Conservation (phyloP, 2,329 filamentous ascomycete genomes). For the Hawksworthiomyces lignivorus region DNA sequence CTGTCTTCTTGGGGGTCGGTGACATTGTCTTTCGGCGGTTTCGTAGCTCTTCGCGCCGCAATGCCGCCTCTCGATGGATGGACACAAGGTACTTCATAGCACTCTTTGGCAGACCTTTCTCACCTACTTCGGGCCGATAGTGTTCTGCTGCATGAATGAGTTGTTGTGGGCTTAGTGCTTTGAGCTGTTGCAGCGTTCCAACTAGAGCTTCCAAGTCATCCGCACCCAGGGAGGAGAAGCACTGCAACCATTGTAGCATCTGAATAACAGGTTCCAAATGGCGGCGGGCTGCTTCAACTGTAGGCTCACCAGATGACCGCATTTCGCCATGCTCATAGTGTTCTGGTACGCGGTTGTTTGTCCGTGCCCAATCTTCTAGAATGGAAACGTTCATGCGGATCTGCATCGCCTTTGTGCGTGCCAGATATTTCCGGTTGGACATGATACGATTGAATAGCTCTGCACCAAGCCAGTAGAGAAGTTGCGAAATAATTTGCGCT, state of each 20-base stretch:
- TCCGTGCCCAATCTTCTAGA: slow-evolving; percentile 90
- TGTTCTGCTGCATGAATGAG: slow-evolving; percentile 86
- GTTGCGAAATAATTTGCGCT: slow-evolving; percentile 81
- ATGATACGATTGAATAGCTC: slow-evolving; percentile 98
- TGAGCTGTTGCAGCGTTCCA: slow-evolving; percentile 82
- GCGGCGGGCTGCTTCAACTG: slow-evolving; percentile 71
- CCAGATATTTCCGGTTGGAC: slow-evolving; percentile 89
- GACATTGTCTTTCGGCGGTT: slow-evolving; percentile 39
- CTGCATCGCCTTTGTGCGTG: slow-evolving; percentile 97
- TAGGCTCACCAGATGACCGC: slow-evolving; percentile 76
- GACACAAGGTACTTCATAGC: slow-evolving; percentile 79
- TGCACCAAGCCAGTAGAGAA: slow-evolving; percentile 92
- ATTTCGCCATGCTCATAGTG: slow-evolving; percentile 92
- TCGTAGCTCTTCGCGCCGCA: slow-evolving; percentile 47
- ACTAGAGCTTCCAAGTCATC: slow-evolving; percentile 86
- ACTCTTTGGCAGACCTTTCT: slow-evolving; percentile 82
- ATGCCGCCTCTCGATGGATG: slow-evolving; percentile 65
- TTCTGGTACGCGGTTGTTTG: slow-evolving; percentile 88
- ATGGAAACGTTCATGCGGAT: slow-evolving; percentile 98
- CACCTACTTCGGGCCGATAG: slow-evolving; percentile 90
- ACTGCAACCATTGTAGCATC: slow-evolving; percentile 93
- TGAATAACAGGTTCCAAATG: slow-evolving; percentile 90
- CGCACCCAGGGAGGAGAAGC: slow-evolving; percentile 80
- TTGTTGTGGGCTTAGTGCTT: slow-evolving; percentile 76
- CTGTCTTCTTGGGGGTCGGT: slow-evolving; percentile 25